phyloP scores from a whole-genome alignment of 23 red algal species.

The Gracilaria domingensis region DNA sequence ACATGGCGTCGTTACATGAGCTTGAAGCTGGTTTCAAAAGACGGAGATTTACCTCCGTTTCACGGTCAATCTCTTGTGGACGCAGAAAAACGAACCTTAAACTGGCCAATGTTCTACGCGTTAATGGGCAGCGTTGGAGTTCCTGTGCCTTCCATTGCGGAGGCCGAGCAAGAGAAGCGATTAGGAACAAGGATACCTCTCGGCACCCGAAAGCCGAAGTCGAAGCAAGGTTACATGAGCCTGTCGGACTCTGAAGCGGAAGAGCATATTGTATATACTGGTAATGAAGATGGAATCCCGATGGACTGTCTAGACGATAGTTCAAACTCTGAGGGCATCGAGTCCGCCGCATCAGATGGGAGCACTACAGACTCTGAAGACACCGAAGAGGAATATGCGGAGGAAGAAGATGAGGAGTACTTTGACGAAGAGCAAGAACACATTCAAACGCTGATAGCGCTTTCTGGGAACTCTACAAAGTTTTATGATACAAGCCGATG shows the following conservation, averaged over 20 bases:
- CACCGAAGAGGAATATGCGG: neutral
- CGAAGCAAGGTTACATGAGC: conserved; percentile 8
- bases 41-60: conserved; percentile 14
- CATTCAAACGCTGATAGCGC: conserved; percentile 51
- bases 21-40: conserved; percentile 31
- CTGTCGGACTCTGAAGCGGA: conserved; percentile 29
- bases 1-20: conserved; percentile 67
- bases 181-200: neutral
- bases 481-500: conserved; percentile 74
- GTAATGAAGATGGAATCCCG: conserved; percentile 53
- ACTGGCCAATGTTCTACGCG: conserved; percentile 79
- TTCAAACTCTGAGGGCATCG: neutral
- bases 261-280: conserved; percentile 61
- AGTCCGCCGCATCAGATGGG: neutral
- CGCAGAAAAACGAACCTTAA: conserved; percentile 63
- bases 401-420: conserved; percentile 38
- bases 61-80: conserved; percentile 66
- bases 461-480: conserved; percentile 39
- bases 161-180: conserved; percentile 8
- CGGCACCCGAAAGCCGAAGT: neutral
- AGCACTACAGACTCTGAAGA: conserved; percentile 21
- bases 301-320: conserved; percentile 32
- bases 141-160: conserved; percentile 28
- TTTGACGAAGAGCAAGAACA: conserved; percentile 64
- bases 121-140: conserved; percentile 54